phyloP scores from a whole-genome alignment of 495 filamentous ascomycete genomes.

The Neurospora tetraspora region DNA sequence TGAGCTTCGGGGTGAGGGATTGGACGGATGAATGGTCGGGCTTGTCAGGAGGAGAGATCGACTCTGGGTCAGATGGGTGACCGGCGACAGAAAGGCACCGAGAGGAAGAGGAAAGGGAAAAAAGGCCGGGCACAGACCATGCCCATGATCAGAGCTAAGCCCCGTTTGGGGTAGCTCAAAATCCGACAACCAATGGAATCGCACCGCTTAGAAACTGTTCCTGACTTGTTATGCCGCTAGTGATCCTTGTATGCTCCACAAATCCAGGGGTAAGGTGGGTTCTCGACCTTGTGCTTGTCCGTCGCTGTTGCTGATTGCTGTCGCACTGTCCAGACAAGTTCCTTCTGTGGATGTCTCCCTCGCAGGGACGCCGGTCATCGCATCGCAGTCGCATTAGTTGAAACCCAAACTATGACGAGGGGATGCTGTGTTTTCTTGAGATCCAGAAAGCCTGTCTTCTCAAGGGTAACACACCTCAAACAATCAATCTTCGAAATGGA shows the following conservation, averaged over 20 bases:
- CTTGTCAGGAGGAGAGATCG: background rate
- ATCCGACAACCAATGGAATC: background rate
- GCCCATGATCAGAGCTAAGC: background rate
- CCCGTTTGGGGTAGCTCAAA: background rate
- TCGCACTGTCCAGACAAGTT: background rate
- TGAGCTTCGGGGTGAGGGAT: background rate
- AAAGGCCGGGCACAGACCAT: background rate
- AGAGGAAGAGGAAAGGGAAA: background rate
- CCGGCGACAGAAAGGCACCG: background rate
- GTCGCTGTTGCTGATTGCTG: background rate
- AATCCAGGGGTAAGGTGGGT: background rate
- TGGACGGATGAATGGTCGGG: background rate
- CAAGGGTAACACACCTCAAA: background rate
- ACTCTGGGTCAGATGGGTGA: background rate
- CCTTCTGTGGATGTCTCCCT: background rate
- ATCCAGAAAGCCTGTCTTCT: background rate
- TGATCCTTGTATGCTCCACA: background rate
- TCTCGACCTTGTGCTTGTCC: background rate
- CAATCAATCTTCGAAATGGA: background rate
- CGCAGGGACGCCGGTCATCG: background rate
- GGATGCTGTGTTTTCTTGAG: background rate
- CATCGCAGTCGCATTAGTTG: background rate
- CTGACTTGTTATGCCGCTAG: background rate
- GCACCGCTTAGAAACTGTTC: background rate
- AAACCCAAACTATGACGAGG: background rate